Percentiles rank a stretch among this genome's conserved stretches.
phyloP scores from a whole-genome alignment of 768 basidiomycete genomes.

The Serpula lacrymans region DNA sequence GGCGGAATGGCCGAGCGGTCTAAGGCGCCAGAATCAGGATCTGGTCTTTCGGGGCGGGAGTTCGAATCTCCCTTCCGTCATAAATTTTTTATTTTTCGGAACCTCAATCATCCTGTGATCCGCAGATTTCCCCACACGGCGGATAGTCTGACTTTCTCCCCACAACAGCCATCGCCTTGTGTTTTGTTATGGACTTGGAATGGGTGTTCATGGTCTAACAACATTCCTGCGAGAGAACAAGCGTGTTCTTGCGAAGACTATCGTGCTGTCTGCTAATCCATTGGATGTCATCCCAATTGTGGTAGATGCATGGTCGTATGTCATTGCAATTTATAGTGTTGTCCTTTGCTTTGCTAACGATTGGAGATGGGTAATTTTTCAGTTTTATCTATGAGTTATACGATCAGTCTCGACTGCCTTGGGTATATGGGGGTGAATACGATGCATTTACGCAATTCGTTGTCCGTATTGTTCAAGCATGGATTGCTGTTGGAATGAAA shows the following conservation, averaged over 20 bases:
- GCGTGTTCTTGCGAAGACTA: slow-evolving; percentile 33
- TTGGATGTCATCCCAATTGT: slow-evolving; percentile 46
- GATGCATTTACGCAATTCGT: slow-evolving; percentile 49
- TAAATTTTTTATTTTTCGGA: no score
- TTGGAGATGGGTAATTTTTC: no score
- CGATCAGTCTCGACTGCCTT: slow-evolving; percentile 58
- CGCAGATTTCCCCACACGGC: no score
- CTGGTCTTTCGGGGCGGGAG: no score
- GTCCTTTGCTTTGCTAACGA: slow-evolving; percentile 4
- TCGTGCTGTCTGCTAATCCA: slow-evolving; percentile 23
- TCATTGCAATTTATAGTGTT: slow-evolving; percentile 18
- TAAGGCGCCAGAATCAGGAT: slow-evolving; percentile 43
- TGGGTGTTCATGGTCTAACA: slow-evolving; percentile 53
- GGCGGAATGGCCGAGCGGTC: slow-evolving; percentile 46
- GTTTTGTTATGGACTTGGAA: slow-evolving; percentile 24
- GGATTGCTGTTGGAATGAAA: slow-evolving; percentile 63
- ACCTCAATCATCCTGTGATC: no score
- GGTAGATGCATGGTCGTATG: slow-evolving; percentile 88
- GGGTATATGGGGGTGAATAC: slow-evolving; percentile 89
- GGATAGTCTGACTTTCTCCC: no score
- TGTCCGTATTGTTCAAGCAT: slow-evolving; percentile 52
- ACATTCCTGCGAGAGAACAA: slow-evolving; percentile 49
- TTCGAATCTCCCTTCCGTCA: no score
- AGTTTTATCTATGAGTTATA: slow-evolving; percentile 79
- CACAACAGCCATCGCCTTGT: no score